Evolutionary conservation across 1,139 yeast species (phyloP), one percentile per base, ranked within the genome.

Genomic region (Pichia sp.): DNA sequence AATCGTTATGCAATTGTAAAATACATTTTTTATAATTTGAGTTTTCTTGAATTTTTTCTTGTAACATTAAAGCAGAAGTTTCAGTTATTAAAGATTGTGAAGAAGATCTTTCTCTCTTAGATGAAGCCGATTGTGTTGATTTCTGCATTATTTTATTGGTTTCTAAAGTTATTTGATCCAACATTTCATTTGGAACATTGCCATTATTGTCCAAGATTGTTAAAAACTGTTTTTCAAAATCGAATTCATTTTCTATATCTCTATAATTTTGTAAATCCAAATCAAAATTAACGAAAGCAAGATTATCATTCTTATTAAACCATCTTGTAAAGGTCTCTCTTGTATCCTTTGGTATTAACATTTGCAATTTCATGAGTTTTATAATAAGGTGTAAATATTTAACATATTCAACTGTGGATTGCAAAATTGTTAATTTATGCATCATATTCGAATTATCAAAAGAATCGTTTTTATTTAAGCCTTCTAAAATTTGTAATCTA

Each of bases 381-480:
- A 81, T 72, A 12, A 80, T 73, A 49, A 74, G 72, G 60, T 85
- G 89, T 44, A 86, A 69, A 59, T 84, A 84, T 53, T 79, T 72
- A 52, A 86, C 81, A 61, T 86, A 85, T 58, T 85, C 90, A 26
- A 86, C 95, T 0, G 92, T 80, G 22, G 88, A 83, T 64, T 85
- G 88, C 42, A 86, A 68, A 27, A 86, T 85, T 15, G 89, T 86
- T 53, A 86, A 73, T 64, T 86, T 86, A 67, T 86, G 88, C 79
- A 86, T 82, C 52, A 57, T 53, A 46, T 58, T 61, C 7, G 67
- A 60, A 42, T 55, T 57, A 37, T 63, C 63, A 32, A 53, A 59
- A 43, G 54, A 58, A 40, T 55, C 52, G 34, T 58, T 56, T 13
- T 47, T 49, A 38, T 45, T 59, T 25, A 66, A 61, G 20, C 68